phyloP scores from a whole-genome alignment of 345 rosid genomes.

The Salix arbutifolia region DNA sequence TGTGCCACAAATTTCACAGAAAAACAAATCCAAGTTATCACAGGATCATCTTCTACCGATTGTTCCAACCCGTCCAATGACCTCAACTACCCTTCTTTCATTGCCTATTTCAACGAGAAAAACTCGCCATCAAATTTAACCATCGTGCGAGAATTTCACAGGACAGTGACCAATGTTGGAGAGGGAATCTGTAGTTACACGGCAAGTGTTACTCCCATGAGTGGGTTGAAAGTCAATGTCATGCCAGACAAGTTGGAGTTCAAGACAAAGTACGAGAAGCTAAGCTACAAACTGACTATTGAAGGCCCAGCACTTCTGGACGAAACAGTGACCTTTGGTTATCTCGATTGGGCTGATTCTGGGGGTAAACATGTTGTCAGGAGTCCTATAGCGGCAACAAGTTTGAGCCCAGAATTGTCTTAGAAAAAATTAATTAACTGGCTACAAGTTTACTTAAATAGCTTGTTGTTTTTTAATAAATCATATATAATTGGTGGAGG shows the following conservation, averaged over 20 bases:
- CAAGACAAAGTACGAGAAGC: conserved; percentile 36
- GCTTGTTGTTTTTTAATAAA: neutral
- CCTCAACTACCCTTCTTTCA: conserved; percentile 59
- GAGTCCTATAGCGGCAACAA: conserved; percentile 47
- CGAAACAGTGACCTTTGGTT: conserved; percentile 28
- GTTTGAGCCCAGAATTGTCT: neutral
- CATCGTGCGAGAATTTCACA: conserved; percentile 24
- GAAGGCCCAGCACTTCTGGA: conserved; percentile 26
- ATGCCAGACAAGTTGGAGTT: conserved; percentile 40
- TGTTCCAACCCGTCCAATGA: conserved; percentile 42
- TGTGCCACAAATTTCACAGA: conserved; percentile 46
- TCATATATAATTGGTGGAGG: neutral
- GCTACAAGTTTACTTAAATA: neutral
- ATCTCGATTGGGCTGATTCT: conserved; percentile 44
- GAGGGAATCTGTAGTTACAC: conserved; percentile 29
- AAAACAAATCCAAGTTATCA: conserved; percentile 41
- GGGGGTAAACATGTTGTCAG: conserved; percentile 34
- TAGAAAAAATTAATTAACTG: neutral
- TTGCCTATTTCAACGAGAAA: conserved; percentile 28
- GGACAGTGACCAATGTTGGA: conserved; percentile 58
- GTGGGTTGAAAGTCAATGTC: conserved; percentile 32
- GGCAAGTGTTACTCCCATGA: conserved; percentile 22
- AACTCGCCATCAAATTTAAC: neutral
- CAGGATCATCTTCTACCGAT: conserved; percentile 33
- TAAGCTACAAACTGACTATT: conserved; percentile 35